Evolutionary conservation across 306 rosid species (phyloP), one percentile per base, ranked within the genome.

Genomic region (Geum urbanum): DNA sequence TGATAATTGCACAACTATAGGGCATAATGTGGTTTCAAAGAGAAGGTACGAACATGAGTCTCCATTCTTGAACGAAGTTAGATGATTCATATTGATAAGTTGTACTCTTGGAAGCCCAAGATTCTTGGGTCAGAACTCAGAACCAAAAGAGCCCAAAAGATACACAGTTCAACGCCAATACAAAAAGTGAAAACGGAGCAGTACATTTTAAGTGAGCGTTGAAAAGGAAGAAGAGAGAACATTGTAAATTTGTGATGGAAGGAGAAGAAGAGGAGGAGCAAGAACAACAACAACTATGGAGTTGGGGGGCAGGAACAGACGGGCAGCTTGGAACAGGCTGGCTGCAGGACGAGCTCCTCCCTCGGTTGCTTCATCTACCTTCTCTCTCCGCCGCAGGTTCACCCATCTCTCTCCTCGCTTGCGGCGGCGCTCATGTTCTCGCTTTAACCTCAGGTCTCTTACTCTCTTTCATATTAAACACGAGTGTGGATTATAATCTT

Each of bases 271-370:
- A 50, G 16, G 0, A 24, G 37, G 41, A 22, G 53, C 57, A 19
- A 43, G 46, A 20, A 32, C 20, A 70, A 6, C 80, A 83, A 70
- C 49, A 79, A 71, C 20, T 90, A 60, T 88, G 97, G 99, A 88
- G 96, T 84, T 91, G 97, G 96, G 99, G 99, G 44, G 99, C 99
- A 32, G 97, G 99, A 77, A 91, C 95, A 0, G 97, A 94, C 40
- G 95, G 91, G 27, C 98, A 94, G 62, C 86, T 91, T 22, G 88
- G 92, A 50, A 88, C 88, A 2, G 83, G 72, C 6, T 74, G 16
- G 24, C 89, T 84, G 67, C 83, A 87, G 2, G 99, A 90, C 59
- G 84, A 87, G 48, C 74, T 51, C 66, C 45, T 80, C 47, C 99
- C 99, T 52, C 97, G 78, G 63, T 87, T 82, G 67, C 83, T 89